Base-by-base conservation (phyloP, 345 rosid species). In the Nasturtium officinale region DNA sequence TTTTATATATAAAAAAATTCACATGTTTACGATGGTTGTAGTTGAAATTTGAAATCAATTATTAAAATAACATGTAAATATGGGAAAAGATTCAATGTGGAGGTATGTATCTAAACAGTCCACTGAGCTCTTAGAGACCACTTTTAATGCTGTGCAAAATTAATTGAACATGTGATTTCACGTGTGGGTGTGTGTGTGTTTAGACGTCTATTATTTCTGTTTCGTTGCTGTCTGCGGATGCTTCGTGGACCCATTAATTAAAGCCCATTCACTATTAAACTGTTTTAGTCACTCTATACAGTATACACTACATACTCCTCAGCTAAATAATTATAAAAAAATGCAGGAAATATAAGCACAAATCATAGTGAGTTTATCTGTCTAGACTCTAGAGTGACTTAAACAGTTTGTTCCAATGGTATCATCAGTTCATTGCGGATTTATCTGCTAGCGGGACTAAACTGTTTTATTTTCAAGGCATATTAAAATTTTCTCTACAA, bases 141-240 rank as follows among this genome's bases (percentile, higher is more conserved):
- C 53, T 69, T 57, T 77, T 63, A 37, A 18, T 77, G 80, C 76
- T 64, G 56, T 9, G 9, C 62, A 23, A 69, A 7, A 71, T 65
- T 71, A 71, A 65, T 16, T 12, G 62, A 65, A 57, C 81, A 72
- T 77, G 77, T 77, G 81, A 53, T 72, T 60, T 77, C 81, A 77
- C 81, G 74, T 77, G 81, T 56, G 35, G 45, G 16, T 69, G 54
- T 56, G 35, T 54, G 16, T 69, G 54, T 37, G 2, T 60, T 42
- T 47, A 29, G 4, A 20, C 28, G 21, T 67, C 48, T 23, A 67
- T 54, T 54, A 69, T 54, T 18, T 69, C 10, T 61, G 79, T 69
- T 69, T 33, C 30, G 79, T 69, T 69, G 75, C 70, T 76, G 70
- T 76, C 62, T 23, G 17, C 26, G 62, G 74, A 30, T 60, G 26